Evolutionary conservation across 768 basidiomycete species (phyloP).

Genomic region (Antrodiella citrinella): DNA sequence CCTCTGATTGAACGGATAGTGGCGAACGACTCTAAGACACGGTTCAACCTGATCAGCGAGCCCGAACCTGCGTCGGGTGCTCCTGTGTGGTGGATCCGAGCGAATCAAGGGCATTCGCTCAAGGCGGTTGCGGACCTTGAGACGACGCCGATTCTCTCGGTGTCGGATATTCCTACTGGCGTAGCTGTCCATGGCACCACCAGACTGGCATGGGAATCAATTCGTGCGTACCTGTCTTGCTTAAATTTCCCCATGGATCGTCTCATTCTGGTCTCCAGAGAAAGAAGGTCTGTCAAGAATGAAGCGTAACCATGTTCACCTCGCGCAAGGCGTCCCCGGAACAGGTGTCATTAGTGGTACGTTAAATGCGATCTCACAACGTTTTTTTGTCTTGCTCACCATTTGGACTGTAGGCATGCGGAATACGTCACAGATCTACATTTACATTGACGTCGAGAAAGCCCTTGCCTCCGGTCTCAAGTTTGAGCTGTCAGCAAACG

Average conservation of each 20-base stretch:
- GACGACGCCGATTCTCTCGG: slow-evolving; percentile 45
- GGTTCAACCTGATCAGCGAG: slow-evolving; percentile 55
- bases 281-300: slow-evolving; percentile 72
- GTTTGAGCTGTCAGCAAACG: slow-evolving; percentile 79
- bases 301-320: slow-evolving; percentile 87
- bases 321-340: slow-evolving; percentile 70
- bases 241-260: background rate
- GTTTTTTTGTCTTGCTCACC: background rate
- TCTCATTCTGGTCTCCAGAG: slow-evolving; percentile 31
- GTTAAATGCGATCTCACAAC: slow-evolving; percentile 15
- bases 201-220: slow-evolving; percentile 56
- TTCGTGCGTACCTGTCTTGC: slow-evolving; percentile 36
- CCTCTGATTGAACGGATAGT: slow-evolving; percentile 54
- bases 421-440: slow-evolving; percentile 63
- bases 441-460: slow-evolving; percentile 71
- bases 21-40: slow-evolving; percentile 53
- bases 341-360: slow-evolving; percentile 69
- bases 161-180: slow-evolving; percentile 55
- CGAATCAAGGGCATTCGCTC: slow-evolving; percentile 87
- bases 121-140: slow-evolving; percentile 68
- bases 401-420: slow-evolving; percentile 61
- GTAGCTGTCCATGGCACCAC: slow-evolving; percentile 83
- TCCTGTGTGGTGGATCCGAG: slow-evolving; percentile 77
- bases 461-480: slow-evolving; percentile 61
- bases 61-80: slow-evolving; percentile 24